phyloP scores from a whole-genome alignment of 257 asterid species.

The Coffea canephora region DNA sequence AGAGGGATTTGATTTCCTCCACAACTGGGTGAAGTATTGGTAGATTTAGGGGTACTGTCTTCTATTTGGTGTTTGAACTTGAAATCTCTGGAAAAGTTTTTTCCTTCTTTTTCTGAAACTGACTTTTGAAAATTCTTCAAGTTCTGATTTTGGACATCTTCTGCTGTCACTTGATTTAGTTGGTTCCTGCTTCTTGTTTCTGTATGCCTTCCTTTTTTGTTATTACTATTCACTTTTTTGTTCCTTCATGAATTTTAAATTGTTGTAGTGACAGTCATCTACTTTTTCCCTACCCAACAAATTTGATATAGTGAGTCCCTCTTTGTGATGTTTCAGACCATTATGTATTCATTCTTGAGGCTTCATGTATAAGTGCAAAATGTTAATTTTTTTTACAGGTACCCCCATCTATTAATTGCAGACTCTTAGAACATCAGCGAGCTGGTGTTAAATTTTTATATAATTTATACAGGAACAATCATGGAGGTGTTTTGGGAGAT shows the following conservation, averaged over 20 bases:
- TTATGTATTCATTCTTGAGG: background rate
- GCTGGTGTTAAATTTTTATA: slow-evolving; percentile 79
- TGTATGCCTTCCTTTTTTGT: background rate
- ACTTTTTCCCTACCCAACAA: background rate
- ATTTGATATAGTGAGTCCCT: background rate
- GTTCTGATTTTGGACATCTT: background rate
- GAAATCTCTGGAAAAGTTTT: background rate
- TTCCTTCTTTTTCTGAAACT: background rate
- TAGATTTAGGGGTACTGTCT: background rate
- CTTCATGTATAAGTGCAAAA: background rate
- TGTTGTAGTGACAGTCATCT: background rate
- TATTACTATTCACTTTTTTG: background rate
- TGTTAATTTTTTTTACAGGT: slow-evolving; percentile 44
- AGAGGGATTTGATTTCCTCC: background rate
- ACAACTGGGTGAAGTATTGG: background rate
- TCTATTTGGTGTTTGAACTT: background rate
- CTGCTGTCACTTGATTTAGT: background rate
- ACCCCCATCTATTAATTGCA: slow-evolving; percentile 84
- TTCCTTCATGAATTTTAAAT: background rate
- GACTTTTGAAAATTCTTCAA: background rate
- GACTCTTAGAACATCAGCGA: slow-evolving; percentile 91
- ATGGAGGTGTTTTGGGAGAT: slow-evolving; percentile 96
- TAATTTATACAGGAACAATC: slow-evolving; percentile 75
- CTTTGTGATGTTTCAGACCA: background rate
- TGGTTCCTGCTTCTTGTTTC: background rate